A percentile compares a stretch with the other conserved stretches of the same genome.
Conservation (phyloP, 2,329 filamentous ascomycete genomes). For the Fusarium metavorans region DNA sequence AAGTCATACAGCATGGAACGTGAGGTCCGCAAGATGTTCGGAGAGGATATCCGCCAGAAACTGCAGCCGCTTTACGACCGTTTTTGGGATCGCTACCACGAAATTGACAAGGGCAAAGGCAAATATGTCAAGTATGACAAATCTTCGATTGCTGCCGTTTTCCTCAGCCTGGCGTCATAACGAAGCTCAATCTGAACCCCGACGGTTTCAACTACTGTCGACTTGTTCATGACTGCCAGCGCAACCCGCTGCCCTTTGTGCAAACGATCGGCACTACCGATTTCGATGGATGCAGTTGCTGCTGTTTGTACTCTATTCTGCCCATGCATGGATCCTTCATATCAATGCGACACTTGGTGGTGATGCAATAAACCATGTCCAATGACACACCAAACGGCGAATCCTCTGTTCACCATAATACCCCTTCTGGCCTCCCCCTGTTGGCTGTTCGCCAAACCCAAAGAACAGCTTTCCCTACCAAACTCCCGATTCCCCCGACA, state of each 20-base stretch:
- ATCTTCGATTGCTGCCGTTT: conserved; percentile 76
- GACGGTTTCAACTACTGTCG: neutral
- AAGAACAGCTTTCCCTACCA: neutral
- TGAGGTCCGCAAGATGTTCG: conserved; percentile 85
- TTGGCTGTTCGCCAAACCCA: neutral
- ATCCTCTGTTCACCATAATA: conserved; percentile 12
- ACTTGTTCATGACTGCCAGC: neutral
- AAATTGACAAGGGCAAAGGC: conserved; percentile 96
- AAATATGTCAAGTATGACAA: conserved; percentile 99
- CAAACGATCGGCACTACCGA: neutral
- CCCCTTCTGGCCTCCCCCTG: neutral
- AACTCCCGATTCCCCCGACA: conserved; percentile 3
- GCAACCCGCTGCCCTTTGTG: neutral
- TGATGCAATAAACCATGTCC: neutral
- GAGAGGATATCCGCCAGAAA: conserved; percentile 87
- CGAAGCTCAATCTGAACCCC: neutral
- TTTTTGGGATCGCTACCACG: conserved; percentile 98
- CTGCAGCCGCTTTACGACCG: conserved; percentile 94
- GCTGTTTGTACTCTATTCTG: conserved; percentile 2
- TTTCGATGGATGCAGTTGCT: neutral
- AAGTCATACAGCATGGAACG: conserved; percentile 89
- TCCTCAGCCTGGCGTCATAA: conserved; percentile 61
- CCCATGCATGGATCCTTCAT: neutral
- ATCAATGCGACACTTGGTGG: neutral
- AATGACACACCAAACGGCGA: neutral